A percentile compares a stretch with the other conserved stretches of the same genome.
Conservation (phyloP, 1,284 basidiomycete genomes). For the Heterobasidion parviporum region DNA sequence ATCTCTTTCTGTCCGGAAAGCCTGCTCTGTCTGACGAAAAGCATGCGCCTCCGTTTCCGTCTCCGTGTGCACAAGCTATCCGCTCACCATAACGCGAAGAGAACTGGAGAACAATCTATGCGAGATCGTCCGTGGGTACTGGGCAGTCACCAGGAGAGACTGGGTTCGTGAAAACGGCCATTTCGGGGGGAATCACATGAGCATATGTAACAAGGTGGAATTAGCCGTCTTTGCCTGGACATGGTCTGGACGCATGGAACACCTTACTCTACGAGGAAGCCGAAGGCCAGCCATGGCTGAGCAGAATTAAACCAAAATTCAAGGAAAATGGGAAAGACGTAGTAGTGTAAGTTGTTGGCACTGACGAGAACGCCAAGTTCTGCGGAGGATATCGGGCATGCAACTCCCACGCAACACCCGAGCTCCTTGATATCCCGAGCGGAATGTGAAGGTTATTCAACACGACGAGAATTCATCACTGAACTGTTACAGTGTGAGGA, state of each 20-base stretch:
- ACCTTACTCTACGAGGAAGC: conserved; percentile 10
- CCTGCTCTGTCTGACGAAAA: conserved; percentile 29
- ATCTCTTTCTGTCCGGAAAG: conserved; percentile 69
- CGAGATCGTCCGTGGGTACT: conserved; percentile 13
- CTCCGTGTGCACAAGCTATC: no score
- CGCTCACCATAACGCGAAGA: conserved; percentile 34
- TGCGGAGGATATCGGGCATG: conserved; percentile 3
- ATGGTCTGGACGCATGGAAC: neutral
- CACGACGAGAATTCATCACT: no score
- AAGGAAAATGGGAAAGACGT: conserved; percentile 1
- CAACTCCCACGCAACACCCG: no score
- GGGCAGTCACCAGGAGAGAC: conserved; percentile 3
- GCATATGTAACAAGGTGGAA: conserved; percentile 2
- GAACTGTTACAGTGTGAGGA: no score
- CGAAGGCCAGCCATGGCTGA: conserved; percentile 19
- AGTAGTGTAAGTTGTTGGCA: conserved; percentile 5
- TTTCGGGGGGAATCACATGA: conserved; percentile 25
- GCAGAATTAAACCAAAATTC: neutral
- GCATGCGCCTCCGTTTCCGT: neutral
- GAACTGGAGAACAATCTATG: conserved; percentile 29
- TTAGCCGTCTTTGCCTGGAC: neutral
- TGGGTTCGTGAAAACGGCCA: neutral
- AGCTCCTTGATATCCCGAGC: no score
- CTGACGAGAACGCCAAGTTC: neutral
- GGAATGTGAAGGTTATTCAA: no score